Evolutionary conservation across 768 basidiomycete species (phyloP), one percentile per base, ranked within the genome.

Genomic region (Brasilioporus rufonigricans): DNA sequence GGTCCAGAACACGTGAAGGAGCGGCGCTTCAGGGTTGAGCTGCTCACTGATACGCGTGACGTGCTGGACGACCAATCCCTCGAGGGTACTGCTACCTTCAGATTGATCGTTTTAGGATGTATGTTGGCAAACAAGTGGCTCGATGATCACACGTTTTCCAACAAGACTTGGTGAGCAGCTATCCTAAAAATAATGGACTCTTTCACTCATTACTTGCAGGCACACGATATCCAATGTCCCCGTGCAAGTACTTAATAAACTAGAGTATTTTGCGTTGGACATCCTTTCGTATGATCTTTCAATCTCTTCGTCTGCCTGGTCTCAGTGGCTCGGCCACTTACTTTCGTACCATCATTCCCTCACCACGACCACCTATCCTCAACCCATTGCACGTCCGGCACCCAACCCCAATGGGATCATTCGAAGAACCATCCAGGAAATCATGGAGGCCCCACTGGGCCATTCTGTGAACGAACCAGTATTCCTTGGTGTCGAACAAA

Each of bases 61-160:
- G 54, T 70, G n/a, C 63, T 70, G 26, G 82, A 83, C 38, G 60
- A 62, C 2, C 81, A 83, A 44, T 71, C 73, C 4, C 70, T 74
- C 46, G 87, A 89, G 65, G 74, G 77, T 7, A 79, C 77, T 55
- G 84, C 83, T 1, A 83, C 86, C 12, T 91, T 91, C 70, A 82
- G 87, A 50, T 76, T 92, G 40, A 76, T 91, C 54, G 80, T 92
- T 23, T 76, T 92, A 23, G 90, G 90, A 19, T 90, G 84, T 58
- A 91, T 92, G 89, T 74, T 92, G 32, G 88, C 89, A 19, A 91
- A 91, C 70, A 92, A 92, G 72, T 91, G 90, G 90, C 66, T 92
- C 59, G 89, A 91, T 59, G 90, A 92, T 61, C 90, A 92, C 64
- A 91, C 90, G 0, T 92, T 91, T 71, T 91, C 89, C 38, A 91